Conservation (phyloP, 129 eudicot genomes). For the Gnaphalium uliginosum region DNA sequence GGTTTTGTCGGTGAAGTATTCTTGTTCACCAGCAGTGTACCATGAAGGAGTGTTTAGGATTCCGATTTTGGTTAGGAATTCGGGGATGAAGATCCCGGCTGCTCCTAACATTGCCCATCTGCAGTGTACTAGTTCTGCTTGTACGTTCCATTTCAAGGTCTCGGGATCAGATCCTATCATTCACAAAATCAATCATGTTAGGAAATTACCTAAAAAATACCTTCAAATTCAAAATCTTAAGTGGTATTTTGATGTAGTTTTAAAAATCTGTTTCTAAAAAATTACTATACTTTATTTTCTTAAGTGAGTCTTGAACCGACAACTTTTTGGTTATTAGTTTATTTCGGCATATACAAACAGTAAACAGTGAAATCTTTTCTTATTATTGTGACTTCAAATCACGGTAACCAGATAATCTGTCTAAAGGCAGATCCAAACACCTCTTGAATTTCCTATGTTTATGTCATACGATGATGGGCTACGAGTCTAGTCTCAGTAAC, state of each 20-base stretch:
- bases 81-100: conserved; percentile 99
- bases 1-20: conserved; percentile 97
- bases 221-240: background rate
- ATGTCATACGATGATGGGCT: background rate
- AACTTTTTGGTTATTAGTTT: no score
- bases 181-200: conserved; percentile 2
- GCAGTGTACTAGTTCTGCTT: conserved; percentile 94
- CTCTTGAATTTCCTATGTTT: background rate
- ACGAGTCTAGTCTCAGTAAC: background rate
- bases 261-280: background rate
- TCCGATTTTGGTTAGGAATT: conserved; percentile 90
- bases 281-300: no score
- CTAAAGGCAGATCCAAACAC: background rate
- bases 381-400: background rate
- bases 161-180: conserved; percentile 93
- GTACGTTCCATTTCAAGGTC: conserved; percentile 83
- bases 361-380: no score
- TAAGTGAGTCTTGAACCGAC: no score
- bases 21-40: conserved; percentile 99
- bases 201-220: background rate
- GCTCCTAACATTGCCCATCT: conserved; percentile 99
- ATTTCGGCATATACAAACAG: no score
- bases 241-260: background rate
- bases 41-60: conserved; percentile 98
- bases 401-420: background rate